Conservation (phyloP, 495 filamentous ascomycete genomes). For the Glonium stellatum region DNA sequence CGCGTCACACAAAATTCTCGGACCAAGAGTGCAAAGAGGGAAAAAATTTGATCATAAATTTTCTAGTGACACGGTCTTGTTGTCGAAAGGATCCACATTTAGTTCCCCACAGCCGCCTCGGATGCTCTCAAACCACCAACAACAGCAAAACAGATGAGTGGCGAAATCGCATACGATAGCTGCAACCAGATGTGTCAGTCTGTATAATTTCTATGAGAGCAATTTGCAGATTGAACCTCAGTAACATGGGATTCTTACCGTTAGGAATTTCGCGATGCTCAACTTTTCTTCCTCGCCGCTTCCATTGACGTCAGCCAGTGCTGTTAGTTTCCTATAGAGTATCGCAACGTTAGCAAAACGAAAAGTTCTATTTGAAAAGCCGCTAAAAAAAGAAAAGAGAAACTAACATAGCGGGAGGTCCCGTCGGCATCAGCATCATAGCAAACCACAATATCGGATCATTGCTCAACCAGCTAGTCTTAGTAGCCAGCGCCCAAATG, state of each 20-base stretch:
- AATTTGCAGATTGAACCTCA: not conserved
- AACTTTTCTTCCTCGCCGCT: conserved; percentile 55
- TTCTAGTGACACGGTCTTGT: not conserved
- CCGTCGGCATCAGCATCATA: conserved; percentile 72
- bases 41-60: not conserved
- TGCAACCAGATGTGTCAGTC: not conserved
- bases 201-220: not conserved
- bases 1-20: too few species aligned
- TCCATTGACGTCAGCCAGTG: conserved; percentile 58
- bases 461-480: conserved; percentile 47
- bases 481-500: conserved; percentile 55
- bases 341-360: too few species aligned
- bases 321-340: conserved; percentile 45
- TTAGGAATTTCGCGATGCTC: conserved; percentile 63
- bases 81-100: not conserved
- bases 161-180: not conserved
- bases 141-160: not conserved
- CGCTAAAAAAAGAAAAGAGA: conserved; percentile 2
- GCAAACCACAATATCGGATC: conserved; percentile 73
- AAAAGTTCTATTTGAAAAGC: too few species aligned
- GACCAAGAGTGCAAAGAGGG: not conserved
- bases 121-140: not conserved
- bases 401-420: conserved; percentile 55
- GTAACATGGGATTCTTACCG: conserved; percentile 38
- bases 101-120: not conserved